A percentile compares a stretch with the other conserved stretches of the same genome.
phyloP scores from a whole-genome alignment of 1,139 yeast species.

The Kazachstania sp. region DNA sequence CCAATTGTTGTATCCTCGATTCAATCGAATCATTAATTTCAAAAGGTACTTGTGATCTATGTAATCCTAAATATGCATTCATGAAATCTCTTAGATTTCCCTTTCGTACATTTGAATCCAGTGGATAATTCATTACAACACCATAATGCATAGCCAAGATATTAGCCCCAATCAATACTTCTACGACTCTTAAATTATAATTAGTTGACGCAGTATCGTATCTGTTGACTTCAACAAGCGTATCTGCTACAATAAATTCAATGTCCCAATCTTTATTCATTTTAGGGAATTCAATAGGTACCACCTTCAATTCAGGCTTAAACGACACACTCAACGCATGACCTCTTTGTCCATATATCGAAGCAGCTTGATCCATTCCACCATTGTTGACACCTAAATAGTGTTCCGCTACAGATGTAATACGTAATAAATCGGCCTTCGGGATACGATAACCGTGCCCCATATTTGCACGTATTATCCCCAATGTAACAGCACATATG shows the following conservation, averaged over 20 bases:
- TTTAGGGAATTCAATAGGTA: slow-evolving; percentile 47
- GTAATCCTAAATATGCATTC: slow-evolving; percentile 40
- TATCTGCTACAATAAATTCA: slow-evolving; percentile 55
- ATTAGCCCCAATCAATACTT: slow-evolving; percentile 56
- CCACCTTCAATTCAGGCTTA: slow-evolving; percentile 48
- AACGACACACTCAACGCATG: slow-evolving; percentile 56
- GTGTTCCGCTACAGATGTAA: slow-evolving; percentile 65
- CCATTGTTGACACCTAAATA: slow-evolving; percentile 72
- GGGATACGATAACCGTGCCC: slow-evolving; percentile 31
- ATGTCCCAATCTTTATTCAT: slow-evolving; percentile 36
- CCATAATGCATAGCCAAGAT: slow-evolving; percentile 43
- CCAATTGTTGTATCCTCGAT: slow-evolving; percentile 36
- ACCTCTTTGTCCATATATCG: slow-evolving; percentile 51
- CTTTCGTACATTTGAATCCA: slow-evolving; percentile 37
- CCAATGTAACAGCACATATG: slow-evolving; percentile 56
- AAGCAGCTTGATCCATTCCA: slow-evolving; percentile 73
- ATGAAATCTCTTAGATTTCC: slow-evolving; percentile 60
- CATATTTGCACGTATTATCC: slow-evolving; percentile 49
- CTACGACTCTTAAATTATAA: slow-evolving; percentile 65
- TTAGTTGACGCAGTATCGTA: slow-evolving; percentile 62
- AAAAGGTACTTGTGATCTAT: slow-evolving; percentile 22
- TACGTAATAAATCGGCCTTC: slow-evolving; percentile 48
- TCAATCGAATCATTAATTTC: slow-evolving; percentile 44
- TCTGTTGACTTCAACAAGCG: slow-evolving; percentile 55
- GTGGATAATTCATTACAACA: slow-evolving; percentile 36